phyloP scores from a whole-genome alignment of 106 monocot genomes.

The Ottelia alismoides region DNA sequence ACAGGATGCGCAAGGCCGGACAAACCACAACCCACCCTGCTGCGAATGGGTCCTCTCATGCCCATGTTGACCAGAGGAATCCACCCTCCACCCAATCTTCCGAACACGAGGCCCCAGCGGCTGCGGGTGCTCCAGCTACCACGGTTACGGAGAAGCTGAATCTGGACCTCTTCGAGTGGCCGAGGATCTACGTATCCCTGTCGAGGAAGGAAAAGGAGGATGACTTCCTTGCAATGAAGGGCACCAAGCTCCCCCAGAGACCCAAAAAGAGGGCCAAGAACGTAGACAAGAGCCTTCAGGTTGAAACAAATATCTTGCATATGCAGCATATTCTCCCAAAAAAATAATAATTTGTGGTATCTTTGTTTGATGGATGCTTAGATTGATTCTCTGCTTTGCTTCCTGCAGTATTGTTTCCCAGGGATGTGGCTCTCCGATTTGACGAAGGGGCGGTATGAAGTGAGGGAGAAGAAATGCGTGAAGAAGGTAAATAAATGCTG shows the following conservation, averaged over 20 bases:
- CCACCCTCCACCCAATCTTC: slow-evolving; percentile 7
- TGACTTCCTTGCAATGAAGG: slow-evolving; percentile 79
- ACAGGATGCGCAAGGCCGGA: not conserved
- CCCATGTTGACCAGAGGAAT: not conserved
- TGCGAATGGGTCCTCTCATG: not conserved
- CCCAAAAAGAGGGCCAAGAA: slow-evolving; percentile 79
- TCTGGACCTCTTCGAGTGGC: slow-evolving; percentile 65
- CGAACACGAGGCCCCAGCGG: slow-evolving; percentile 5
- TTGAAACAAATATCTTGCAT: too few relatives aligned
- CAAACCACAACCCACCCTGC: slow-evolving; percentile 1
- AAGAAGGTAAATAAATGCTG: slow-evolving; percentile 48
- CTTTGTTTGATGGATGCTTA: too few relatives aligned
- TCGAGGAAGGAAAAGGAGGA: slow-evolving; percentile 93
- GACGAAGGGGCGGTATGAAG: slow-evolving; percentile 66
- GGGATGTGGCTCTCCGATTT: slow-evolving; percentile 86
- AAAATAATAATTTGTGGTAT: too few relatives aligned
- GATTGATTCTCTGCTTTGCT: too few relatives aligned
- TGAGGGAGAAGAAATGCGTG: slow-evolving; percentile 82
- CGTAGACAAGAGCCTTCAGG: slow-evolving; percentile 64
- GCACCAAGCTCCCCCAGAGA: slow-evolving; percentile 74
- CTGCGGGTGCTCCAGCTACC: not conserved
- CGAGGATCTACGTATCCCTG: slow-evolving; percentile 70
- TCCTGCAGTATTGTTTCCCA: slow-evolving; percentile 70
- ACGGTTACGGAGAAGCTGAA: slow-evolving; percentile 30
- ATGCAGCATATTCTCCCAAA: too few relatives aligned